Conservation (phyloP, 1,284 basidiomycete genomes). For the Apiotrichum brassicae region DNA sequence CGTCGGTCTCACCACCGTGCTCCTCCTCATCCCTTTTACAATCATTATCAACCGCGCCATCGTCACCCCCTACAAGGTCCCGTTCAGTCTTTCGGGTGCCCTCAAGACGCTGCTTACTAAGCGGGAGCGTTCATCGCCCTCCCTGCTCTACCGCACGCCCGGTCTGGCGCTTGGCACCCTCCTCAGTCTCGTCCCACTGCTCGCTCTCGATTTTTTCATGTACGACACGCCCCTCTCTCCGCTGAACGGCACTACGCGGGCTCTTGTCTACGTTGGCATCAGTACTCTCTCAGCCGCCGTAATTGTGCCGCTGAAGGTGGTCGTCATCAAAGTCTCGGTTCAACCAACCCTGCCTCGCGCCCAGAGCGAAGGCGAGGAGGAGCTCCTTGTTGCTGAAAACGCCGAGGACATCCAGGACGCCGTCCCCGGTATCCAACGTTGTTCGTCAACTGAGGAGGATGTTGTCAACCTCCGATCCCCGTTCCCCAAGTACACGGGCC, state of each 20-base stretch:
- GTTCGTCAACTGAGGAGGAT: conserved; percentile 58
- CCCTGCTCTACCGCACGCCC: conserved; percentile 73
- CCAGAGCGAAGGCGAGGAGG: conserved; percentile 51
- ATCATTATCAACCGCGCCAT: conserved; percentile 74
- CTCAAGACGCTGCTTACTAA: conserved; percentile 72
- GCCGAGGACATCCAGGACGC: conserved; percentile 57
- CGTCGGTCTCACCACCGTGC: conserved; percentile 59
- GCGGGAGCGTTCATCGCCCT: conserved; percentile 69
- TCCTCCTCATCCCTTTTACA: conserved; percentile 65
- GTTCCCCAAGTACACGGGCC: conserved; percentile 70
- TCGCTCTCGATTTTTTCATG: not conserved
- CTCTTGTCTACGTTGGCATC: conserved; percentile 48
- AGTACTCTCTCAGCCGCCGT: conserved; percentile 56
- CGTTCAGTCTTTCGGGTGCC: conserved; percentile 57
- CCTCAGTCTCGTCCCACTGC: conserved; percentile 48
- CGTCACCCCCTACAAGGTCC: conserved; percentile 74
- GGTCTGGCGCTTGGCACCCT: conserved; percentile 70
- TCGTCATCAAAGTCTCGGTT: conserved; percentile 68
- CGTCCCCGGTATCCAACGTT: conserved; percentile 31
- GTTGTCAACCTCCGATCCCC: conserved; percentile 78
- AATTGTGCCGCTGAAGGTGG: conserved; percentile 73
- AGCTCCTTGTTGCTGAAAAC: not conserved
- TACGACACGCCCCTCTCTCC: not conserved
- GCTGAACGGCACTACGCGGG: not conserved
- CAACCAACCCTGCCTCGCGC: conserved; percentile 71